Evolutionary conservation across 805 yeast genomes (phyloP), one percentile per base, ranked within the genome.

Genomic region (Peterozyma xylosa): DNA sequence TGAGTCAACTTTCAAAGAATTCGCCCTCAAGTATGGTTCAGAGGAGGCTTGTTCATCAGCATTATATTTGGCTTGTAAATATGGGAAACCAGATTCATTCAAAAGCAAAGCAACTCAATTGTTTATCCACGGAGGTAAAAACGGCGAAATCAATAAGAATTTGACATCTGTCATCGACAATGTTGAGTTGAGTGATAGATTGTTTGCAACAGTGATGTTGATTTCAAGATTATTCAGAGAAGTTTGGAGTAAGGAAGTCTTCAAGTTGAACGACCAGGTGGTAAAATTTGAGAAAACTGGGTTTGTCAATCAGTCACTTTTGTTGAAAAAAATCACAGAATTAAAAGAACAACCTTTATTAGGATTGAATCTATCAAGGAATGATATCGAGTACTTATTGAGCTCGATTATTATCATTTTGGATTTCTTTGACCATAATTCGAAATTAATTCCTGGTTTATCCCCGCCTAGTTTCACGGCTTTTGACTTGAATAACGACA

Each of bases 11-110:
- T 75, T 86, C 42, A 73, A 80, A 42, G 74, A 81, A 42, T 87
- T 87, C 57, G 78, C 82, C 14, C 74, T 76, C 39, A 82, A 85
- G 43, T 89, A 88, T 59, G 97, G 98, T 5, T 74, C 82, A 42
- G 80, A 86, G 42, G 99, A 95, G 60, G 82, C 95, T 3, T 91
- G 97, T 56, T 82, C 96, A 0, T 81, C 93, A 1, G 85, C 96
- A 10, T 69, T 93, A 41, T 84, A 85, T 50, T 78, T 88, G 42
- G 86, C 96, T 1, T 85, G 95, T 56, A 80, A 86, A 45, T 76
- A 76, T 50, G 79, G 80, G 45, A 74, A 77, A 48, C 65, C 91
- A 0, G 85, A 60, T 51, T 61, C 54, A 2, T 58, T 64, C 52
- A 70, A 68, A 48, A 67, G 67, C 47, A 64, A 71, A 38, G 79